Evolutionary conservation across 148 eudicot genomes (phyloP), one percentile per base, ranked within the genome.

Genomic region (Amaranthus cruentus): DNA sequence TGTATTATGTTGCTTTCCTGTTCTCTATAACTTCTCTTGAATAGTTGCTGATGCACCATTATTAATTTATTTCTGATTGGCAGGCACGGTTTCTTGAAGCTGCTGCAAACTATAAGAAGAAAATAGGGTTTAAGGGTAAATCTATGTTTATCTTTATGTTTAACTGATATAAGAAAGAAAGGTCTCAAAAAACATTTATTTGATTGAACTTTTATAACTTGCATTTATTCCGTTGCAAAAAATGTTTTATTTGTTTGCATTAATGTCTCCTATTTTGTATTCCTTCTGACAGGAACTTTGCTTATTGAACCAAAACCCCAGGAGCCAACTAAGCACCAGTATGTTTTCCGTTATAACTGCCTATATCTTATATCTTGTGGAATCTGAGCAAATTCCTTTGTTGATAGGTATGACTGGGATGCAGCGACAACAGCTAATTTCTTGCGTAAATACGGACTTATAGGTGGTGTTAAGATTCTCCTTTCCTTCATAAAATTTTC

Each of bases 311-410:
- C 98, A 18, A 94, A 94, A 83, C 96, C 98, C 13, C 98, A 94
- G 77, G 98, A 94, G 80, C 98, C 98, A 6, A 94, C 98, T 56
- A 94, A 94, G 74, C 98, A 96, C 77, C 99, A 96, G 96, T 92
- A 90, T 75, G 91, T 54, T 68, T 74, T 66, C 72, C 54, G 15
- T 46, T 59, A 3, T 6, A 42, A 13, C 7, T 9, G 1, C 42
- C 4, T 47, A 5, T 12, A 6, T 10, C 6, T 15, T 70, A 21
- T 7, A 15, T 43, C 13, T 58, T 48, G 47, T 54, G 47, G 47
- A 62, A 50, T 68, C 75, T 82, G 43, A 80, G 67, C 42, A 58
- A 65, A 72, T 21, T 21, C 63, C 38, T 54, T 53, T 77, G 47
- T 56, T 91, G 57, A 68, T 73, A 93, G 98, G 87, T 93, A 91